Evolutionary conservation across 805 yeast genomes (phyloP).

Genomic region (Lipomyces orientalis): DNA sequence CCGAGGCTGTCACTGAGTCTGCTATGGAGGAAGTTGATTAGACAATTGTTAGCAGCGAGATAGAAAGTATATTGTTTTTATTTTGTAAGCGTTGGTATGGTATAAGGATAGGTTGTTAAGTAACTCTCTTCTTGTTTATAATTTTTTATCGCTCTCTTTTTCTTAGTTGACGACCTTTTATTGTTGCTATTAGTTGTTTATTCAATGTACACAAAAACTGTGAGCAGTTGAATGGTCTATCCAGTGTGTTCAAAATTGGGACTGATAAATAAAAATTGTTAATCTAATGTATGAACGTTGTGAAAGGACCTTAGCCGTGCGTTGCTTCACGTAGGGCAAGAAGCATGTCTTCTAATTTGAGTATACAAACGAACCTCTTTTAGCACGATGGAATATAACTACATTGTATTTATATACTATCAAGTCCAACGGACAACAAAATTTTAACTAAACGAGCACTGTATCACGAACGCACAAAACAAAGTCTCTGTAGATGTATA

Average conservation of each 20-base stretch:
- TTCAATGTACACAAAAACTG: neutral
- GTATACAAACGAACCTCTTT: too few species aligned
- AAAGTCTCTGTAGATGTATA: neutral
- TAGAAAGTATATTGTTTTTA: neutral
- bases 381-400: too few species aligned
- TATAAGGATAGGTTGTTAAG: neutral
- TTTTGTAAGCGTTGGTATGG: constrained; percentile 1
- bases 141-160: neutral
- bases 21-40: constrained; percentile 99
- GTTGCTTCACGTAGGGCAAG: too few species aligned
- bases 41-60: constrained; percentile 26
- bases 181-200: neutral
- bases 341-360: too few species aligned
- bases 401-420: neutral
- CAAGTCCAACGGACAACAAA: neutral
- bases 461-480: neutral
- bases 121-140: neutral
- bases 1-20: constrained; percentile 77
- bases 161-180: neutral
- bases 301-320: too few species aligned
- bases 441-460: neutral
- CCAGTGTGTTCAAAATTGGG: neutral
- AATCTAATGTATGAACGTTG: neutral
- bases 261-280: neutral
- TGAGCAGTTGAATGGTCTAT: neutral